Evolutionary conservation across 306 rosid species (phyloP), one percentile per base, ranked within the genome.

Genomic region (Casuarina glauca): DNA sequence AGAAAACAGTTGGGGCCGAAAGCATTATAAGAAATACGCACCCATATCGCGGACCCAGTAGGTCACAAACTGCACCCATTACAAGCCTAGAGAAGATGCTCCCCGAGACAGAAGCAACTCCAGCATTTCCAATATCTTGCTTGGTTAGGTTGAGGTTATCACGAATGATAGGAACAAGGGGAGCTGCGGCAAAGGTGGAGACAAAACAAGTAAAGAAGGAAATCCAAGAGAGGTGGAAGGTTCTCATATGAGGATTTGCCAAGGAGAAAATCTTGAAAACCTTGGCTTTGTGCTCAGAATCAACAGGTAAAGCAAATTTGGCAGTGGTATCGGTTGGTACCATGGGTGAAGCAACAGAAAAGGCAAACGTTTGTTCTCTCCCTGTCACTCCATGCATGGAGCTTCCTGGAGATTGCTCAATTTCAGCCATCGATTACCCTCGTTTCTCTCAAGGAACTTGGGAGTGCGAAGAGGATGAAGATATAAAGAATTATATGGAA

Each of bases 321-420:
- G 91, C 97, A 0, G 93, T 89, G 12, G 81, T 85, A 43, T 93
- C 97, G 0, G 96, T 85, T 39, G 93, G 96, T 10, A 92, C 97
- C 1, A 76, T 77, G 0, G 97, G 95, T 3, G 98, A 94, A 35
- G 93, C 79, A 4, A 94, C 93, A 0, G 97, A 89, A 38, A 89
- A 20, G 0, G 92, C 76, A 41, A 83, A 90, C 75, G 85, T 88
- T 73, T 90, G 94, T 50, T 91, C 98, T 57, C 80, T 82, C 0
- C 98, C 98, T 0, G 96, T 94, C 1, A 91, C 98, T 80, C 97
- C 98, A 80, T 91, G 97, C 97, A 94, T 94, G 82, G 98, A 94
- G 91, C 94, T 91, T 69, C 96, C 97, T 7, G 98, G 97, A 32
- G 89, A 86, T 1, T 94, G 97, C 9, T 87, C 89, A 10, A 74